Percentiles rank a stretch among this genome's conserved stretches.
Evolutionary conservation across 1,139 yeast species (phyloP).

Genomic region (Saccharomyces hybrid): DNA sequence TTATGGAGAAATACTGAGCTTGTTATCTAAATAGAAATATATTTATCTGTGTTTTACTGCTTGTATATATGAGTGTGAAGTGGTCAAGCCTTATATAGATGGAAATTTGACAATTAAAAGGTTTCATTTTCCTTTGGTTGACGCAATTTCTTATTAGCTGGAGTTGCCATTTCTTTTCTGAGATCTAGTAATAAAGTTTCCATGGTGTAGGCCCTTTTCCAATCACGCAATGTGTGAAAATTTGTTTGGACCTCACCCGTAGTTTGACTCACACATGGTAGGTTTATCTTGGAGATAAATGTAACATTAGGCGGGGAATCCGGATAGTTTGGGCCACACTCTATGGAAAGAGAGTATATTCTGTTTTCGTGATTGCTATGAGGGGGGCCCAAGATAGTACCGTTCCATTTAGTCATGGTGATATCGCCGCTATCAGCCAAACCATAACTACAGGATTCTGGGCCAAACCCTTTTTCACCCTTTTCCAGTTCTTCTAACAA

Average conservation of each 20-base stretch:
- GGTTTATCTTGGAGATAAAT: slow-evolving; percentile 75
- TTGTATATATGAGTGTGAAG: not conserved
- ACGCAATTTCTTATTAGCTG: slow-evolving; percentile 72
- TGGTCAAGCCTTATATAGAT: not conserved
- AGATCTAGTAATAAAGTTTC: slow-evolving; percentile 84
- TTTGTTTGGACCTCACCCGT: slow-evolving; percentile 59
- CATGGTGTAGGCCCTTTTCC: slow-evolving; percentile 89
- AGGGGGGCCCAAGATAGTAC: slow-evolving; percentile 95
- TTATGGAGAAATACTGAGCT: not conserved
- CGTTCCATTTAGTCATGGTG: slow-evolving; percentile 91
- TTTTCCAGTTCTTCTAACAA: slow-evolving; percentile 92
- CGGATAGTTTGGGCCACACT: slow-evolving; percentile 83
- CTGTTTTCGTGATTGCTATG: slow-evolving; percentile 91
- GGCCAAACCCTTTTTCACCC: slow-evolving; percentile 96
- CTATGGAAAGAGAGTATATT: slow-evolving; percentile 74
- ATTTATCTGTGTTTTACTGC: not conserved
- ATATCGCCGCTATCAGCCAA: slow-evolving; percentile 83
- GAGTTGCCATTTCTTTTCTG: slow-evolving; percentile 80
- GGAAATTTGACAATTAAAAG: slow-evolving; percentile 33
- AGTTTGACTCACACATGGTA: slow-evolving; percentile 73
- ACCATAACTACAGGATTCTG: slow-evolving; percentile 94
- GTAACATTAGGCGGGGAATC: slow-evolving; percentile 77
- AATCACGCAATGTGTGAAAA: slow-evolving; percentile 65
- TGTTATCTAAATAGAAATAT: not conserved
- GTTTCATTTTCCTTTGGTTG: slow-evolving; percentile 89